Evolutionary conservation across 768 basidiomycete genomes (phyloP).

Genomic region (Rickenella mellea): DNA sequence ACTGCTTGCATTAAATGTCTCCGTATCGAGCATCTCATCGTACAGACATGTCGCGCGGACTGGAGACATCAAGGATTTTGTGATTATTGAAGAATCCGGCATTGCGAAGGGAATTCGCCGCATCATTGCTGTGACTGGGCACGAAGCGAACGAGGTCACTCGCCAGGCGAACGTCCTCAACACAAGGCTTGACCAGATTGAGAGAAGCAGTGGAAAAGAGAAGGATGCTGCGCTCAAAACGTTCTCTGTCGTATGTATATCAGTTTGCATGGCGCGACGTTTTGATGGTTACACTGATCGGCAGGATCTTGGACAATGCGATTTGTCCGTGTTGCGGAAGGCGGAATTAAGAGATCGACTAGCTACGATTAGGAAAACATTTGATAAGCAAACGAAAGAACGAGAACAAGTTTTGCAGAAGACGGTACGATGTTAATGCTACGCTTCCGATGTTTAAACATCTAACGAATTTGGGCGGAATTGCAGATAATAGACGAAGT

Average conservation of each 20-base stretch:
- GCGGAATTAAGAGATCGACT: slow-evolving; percentile 70
- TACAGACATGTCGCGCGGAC: slow-evolving; percentile 88
- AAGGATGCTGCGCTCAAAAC: slow-evolving; percentile 86
- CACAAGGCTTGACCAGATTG: slow-evolving; percentile 51
- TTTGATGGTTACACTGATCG: too few species aligned
- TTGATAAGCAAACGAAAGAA: slow-evolving; percentile 81
- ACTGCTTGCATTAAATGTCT: neutral
- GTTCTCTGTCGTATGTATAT: slow-evolving; percentile 53
- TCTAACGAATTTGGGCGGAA: neutral
- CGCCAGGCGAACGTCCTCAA: slow-evolving; percentile 57
- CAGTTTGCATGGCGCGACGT: too few species aligned
- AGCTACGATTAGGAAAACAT: slow-evolving; percentile 61
- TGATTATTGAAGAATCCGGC: slow-evolving; percentile 90
- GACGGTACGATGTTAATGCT: slow-evolving; percentile 36
- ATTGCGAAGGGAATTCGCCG: slow-evolving; percentile 98
- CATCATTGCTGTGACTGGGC: slow-evolving; percentile 88
- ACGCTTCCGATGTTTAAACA: neutral
- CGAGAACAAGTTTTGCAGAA: slow-evolving; percentile 69
- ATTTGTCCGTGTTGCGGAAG: slow-evolving; percentile 83
- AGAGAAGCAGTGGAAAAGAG: slow-evolving; percentile 55
- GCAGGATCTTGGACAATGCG: slow-evolving; percentile 82
- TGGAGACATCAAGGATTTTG: slow-evolving; percentile 93
- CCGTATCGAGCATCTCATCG: neutral
- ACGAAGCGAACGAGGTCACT: slow-evolving; percentile 80
- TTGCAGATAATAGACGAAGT: slow-evolving; percentile 62